Base-by-base conservation (phyloP, 805 yeast genomes). In the Saccharomycopsis synnaedendra region DNA sequence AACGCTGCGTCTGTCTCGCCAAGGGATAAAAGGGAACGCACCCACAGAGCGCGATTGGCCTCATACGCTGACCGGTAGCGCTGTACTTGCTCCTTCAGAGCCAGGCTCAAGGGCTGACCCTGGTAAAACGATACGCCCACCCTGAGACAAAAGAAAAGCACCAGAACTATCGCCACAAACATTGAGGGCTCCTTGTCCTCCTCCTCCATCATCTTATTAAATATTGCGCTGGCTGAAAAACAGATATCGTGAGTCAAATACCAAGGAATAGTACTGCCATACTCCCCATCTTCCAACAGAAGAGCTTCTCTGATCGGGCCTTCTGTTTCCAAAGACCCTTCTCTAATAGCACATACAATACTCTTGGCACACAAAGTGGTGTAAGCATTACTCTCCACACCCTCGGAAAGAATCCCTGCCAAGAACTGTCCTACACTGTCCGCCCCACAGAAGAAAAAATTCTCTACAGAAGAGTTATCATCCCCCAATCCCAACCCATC, bases 1-100 rank as follows among this genome's bases (percentile, higher is more conserved):
- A 83, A 59, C 0, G 89, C 84, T 30, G 76, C 77, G 5, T 68
- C 65, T 37, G 71, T 68, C 43, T 74, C 65, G 5, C 72, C 71
- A 47, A 74, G 60, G n/a, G 67, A 58, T 8, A 81, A 70, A 48
- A 86, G 62, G 3, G 72, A 67, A 28, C 68, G 64, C 8, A 82
- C 75, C 96, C 96, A 88, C 8, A 64, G 50, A 1, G 61, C 63
- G 5, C 69, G 61, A 45, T 63, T 58, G 8, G 62, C 60, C 5
- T 48, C 49, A 41, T 60, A 65, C 30, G 57, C 55, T 0, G 56
- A 41, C 27, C 54, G 36, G 37, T 52, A 32, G 45, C 57, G 42
- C 53, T 50, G 30, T 57, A 43, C 55, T 47, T 3, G 43, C 52
- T 48, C 58, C 51, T 4, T 56, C 45, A 47, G 59, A 57, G 41